Conservation (phyloP, 192 early-diverging fungal genomes). For the Coemansia erecta region DNA sequence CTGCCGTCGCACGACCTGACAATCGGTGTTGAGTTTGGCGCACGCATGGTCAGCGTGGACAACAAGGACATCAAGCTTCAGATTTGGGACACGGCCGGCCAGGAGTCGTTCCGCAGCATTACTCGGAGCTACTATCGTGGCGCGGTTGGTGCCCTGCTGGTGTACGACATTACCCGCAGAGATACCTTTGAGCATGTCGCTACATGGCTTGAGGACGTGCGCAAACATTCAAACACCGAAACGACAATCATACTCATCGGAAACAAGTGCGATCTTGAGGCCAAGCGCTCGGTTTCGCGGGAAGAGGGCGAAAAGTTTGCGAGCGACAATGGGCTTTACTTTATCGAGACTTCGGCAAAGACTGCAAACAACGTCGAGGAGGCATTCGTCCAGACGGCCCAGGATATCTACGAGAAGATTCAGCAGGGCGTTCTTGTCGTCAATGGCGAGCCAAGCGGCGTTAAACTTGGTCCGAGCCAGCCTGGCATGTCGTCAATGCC, state of each 20-base stretch:
- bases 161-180: constrained; percentile 80
- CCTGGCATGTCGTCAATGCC: constrained; percentile 61
- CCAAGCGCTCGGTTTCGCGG: constrained; percentile 72
- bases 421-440: constrained; percentile 72
- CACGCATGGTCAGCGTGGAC: constrained; percentile 71
- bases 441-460: constrained; percentile 61
- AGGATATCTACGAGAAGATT: constrained; percentile 80
- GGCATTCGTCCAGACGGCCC: constrained; percentile 76
- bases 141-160: constrained; percentile 74
- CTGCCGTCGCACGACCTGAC: constrained; percentile 79
- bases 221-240: constrained; percentile 84
- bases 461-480: constrained; percentile 66
- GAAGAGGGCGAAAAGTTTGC: constrained; percentile 92
- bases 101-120: constrained; percentile 84
- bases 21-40: constrained; percentile 84
- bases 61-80: constrained; percentile 87
- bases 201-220: constrained; percentile 83
- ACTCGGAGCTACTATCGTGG: constrained; percentile 83
- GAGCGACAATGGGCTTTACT: constrained; percentile 78
- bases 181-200: constrained; percentile 76
- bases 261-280: constrained; percentile 88
- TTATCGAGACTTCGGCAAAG: constrained; percentile 90
- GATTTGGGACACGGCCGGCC: constrained; percentile 93
- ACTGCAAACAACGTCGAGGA: constrained; percentile 82
- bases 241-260: constrained; percentile 89